These are phyloP conservation scores for Penicillium egyptiacum DNA, from an alignment of 495 filamentous ascomycete species.

Conservation along the genomic window DNA sequence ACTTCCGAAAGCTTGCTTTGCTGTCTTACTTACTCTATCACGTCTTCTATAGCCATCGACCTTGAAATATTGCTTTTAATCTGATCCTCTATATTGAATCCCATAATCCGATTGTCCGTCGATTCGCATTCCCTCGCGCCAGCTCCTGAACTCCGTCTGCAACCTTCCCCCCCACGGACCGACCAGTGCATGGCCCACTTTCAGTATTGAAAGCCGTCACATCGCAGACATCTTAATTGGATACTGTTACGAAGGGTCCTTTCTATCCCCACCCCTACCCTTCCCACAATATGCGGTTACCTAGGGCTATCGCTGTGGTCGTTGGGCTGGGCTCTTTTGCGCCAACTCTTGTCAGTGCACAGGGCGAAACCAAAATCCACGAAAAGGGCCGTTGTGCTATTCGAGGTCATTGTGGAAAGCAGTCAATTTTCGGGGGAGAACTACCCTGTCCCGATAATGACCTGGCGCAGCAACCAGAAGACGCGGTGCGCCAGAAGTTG, in stretches of 20 bases:
- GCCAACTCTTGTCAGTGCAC: conserved; percentile 30
- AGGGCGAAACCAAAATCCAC: conserved; percentile 63
- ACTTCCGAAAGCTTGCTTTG: conserved; percentile 6
- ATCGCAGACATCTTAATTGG: background rate
- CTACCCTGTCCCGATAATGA: conserved; percentile 95
- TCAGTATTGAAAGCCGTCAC: conserved; percentile 5
- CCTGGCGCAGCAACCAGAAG: conserved; percentile 69
- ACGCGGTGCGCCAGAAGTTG: conserved; percentile 67
- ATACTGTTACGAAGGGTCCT: background rate
- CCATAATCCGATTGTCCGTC: background rate
- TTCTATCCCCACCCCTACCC: background rate
- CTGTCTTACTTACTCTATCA: background rate
- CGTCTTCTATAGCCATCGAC: background rate
- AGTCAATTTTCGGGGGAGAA: conserved; percentile 81
- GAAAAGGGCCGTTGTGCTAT: conserved; percentile 90
- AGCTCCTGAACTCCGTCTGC: conserved; percentile 10
- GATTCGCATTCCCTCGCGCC: background rate
- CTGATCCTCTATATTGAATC: background rate
- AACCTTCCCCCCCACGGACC: conserved; percentile 13
- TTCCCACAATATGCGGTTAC: conserved; percentile 36
- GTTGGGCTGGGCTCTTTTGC: conserved; percentile 35
- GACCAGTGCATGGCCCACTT: conserved; percentile 13
- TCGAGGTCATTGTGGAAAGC: conserved; percentile 84
- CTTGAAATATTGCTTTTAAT: background rate
- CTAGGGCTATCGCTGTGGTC: conserved; percentile 30